A percentile compares a stretch with the other conserved stretches of the same genome.
These are phyloP conservation scores for Pseudotsuga menziesii DNA, from an alignment of 75 land plant species.

Conservation along the genomic window DNA sequence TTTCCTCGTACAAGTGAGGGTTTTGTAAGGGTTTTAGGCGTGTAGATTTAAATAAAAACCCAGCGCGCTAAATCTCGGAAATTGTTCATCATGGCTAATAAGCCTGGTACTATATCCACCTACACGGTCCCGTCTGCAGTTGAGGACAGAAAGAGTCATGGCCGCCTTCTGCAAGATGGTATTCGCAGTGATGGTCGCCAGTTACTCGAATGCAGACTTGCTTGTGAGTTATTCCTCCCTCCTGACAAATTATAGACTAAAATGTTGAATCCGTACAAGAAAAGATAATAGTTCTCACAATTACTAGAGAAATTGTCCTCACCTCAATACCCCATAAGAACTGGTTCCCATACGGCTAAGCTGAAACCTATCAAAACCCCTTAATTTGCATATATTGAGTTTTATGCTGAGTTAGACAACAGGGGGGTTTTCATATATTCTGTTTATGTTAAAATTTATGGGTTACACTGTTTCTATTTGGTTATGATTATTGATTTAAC, in stretches of 20 bases:
- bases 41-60: too few relatives aligned
- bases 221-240: neutral
- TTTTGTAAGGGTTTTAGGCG: too few relatives aligned
- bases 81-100: too few relatives aligned
- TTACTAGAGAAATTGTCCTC: neutral
- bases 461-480: neutral
- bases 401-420: neutral
- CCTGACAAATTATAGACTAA: neutral
- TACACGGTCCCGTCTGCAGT: too few relatives aligned
- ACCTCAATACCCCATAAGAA: neutral
- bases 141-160: too few relatives aligned
- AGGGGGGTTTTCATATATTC: neutral
- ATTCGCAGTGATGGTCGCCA: conserved; percentile 7
- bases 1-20: too few relatives aligned
- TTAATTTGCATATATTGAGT: neutral
- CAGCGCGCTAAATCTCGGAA: too few relatives aligned
- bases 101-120: too few relatives aligned
- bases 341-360: neutral
- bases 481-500: neutral
- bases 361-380: neutral
- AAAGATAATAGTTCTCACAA: neutral
- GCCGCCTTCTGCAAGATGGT: neutral
- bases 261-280: neutral
- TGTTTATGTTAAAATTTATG: neutral
- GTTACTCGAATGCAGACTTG: conserved; percentile 7